phyloP scores from a whole-genome alignment of 176 grass and related monocot genomes.

The Dactylis glomerata region DNA sequence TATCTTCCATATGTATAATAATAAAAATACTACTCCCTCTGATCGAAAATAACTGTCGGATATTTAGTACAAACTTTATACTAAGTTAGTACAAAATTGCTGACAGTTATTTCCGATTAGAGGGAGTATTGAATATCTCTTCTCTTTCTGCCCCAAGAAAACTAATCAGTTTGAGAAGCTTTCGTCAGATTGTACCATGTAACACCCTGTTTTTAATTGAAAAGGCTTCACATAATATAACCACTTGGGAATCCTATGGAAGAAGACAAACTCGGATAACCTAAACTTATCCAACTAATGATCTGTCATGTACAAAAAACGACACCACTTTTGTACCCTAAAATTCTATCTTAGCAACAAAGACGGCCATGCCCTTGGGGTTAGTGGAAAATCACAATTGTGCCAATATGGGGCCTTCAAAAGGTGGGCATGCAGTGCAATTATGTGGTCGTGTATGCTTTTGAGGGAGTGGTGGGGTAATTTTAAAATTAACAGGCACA shows the following conservation, averaged over 20 bases:
- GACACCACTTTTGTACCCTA: neutral
- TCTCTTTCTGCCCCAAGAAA: neutral
- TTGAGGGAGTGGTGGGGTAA: slow-evolving; percentile 59
- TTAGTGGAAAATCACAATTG: slow-evolving; percentile 11
- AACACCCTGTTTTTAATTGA: neutral
- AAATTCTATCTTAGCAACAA: neutral
- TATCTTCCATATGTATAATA: neutral
- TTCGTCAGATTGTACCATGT: slow-evolving; percentile 8
- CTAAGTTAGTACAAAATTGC: no score
- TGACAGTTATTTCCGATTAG: no score
- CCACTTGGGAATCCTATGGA: neutral
- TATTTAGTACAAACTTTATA: no score
- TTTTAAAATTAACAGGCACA: slow-evolving; percentile 28
- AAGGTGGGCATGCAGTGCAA: slow-evolving; percentile 47
- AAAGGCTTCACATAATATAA: slow-evolving; percentile 10
- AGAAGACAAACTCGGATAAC: slow-evolving; percentile 32
- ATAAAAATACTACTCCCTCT: no score
- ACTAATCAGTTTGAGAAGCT: neutral
- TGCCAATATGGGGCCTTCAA: slow-evolving; percentile 40
- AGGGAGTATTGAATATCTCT: neutral
- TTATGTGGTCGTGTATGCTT: slow-evolving; percentile 64
- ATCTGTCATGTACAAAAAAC: slow-evolving; percentile 22
- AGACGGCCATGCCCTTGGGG: neutral
- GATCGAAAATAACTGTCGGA: no score
- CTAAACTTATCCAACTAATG: slow-evolving; percentile 30